Base-by-base conservation (phyloP, 148 eudicot species). In the Selenicereus undatus region DNA sequence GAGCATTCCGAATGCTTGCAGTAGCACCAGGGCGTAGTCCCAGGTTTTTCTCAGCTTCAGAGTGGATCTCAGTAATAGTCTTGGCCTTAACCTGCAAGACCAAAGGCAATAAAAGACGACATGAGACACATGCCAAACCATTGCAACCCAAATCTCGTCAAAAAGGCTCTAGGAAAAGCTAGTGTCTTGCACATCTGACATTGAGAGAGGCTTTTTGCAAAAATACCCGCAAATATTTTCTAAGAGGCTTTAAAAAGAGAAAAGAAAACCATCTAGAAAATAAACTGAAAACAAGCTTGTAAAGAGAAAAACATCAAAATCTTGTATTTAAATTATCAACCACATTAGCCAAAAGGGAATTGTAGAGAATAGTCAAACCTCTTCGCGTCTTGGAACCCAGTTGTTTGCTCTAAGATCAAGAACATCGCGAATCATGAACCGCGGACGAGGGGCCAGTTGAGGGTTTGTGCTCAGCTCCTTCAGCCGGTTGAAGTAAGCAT, bases 331-430 rank as follows among this genome's bases (percentile, higher is more conserved):
- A 27, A 29, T 11, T 24, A 11, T 27, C 11, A 27, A 66, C 22
- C 14, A 27, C 27, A 27, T 24, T 11, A 64, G 26, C 26, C 24
- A 62, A 22, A 22, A 62, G 8, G 26, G 24, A 62, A 62, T 62
- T 18, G 18, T 22, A 24, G 30, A 64, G 3, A 75, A 27, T 3
- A 54, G 50, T 52, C 79, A 45, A 50, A 97, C 99, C 99, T 97
- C 97, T 88, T 97, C 99, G 21, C 97, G 91, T 79, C 98, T 89
- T 30, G 97, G 97, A 48, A 94, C 86, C 98, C 98, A 94, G 30
- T 82, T 88, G 83, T 93, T 91, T 58, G 95, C 35, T 50, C 98
- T 92, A 3, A 89, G 84, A 83, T 94, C 98, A 21, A 94, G 82
- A 78, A 94, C 86, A 82, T 91, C 89, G 21, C 93, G 97, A 81